These are phyloP conservation scores for Alternaria brassicae DNA, from an alignment of 2,329 filamentous ascomycete genomes.

Conservation along the genomic window DNA sequence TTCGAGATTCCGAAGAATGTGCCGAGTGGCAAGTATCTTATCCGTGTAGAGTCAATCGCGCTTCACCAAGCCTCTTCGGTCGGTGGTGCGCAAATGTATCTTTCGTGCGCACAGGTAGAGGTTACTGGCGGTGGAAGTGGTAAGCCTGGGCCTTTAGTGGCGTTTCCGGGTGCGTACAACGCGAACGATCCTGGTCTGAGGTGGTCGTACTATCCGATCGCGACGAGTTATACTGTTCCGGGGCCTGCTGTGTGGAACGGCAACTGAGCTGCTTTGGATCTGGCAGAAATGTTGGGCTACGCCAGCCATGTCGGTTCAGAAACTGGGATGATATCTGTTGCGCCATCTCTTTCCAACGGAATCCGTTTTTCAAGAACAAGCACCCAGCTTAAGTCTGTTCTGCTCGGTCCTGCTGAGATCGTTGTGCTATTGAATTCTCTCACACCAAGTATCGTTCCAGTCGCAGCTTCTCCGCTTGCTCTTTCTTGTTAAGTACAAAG, in stretches of 20 bases:
- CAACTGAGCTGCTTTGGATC: not conserved
- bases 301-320: not conserved
- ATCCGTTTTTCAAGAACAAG: not conserved
- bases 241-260: slow-evolving; percentile 38
- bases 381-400: not conserved
- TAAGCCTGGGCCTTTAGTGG: slow-evolving; percentile 48
- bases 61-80: slow-evolving; percentile 49
- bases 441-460: slow-evolving; percentile 16
- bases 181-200: slow-evolving; percentile 39
- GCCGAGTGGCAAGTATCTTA: slow-evolving; percentile 54
- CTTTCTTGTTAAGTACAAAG: slow-evolving; percentile 12
- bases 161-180: slow-evolving; percentile 53
- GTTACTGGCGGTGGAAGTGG: slow-evolving; percentile 50
- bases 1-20: slow-evolving; percentile 49
- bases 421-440: not conserved
- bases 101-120: slow-evolving; percentile 55
- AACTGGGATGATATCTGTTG: not conserved
- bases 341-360: not conserved
- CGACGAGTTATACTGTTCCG: slow-evolving; percentile 38
- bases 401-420: not conserved
- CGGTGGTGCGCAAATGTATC: slow-evolving; percentile 54
- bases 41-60: slow-evolving; percentile 56
- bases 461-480: slow-evolving; percentile 8
- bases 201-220: slow-evolving; percentile 41
- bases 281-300: not conserved